Evolutionary conservation across 2,329 filamentous ascomycete genomes (phyloP), one percentile per base, ranked within the genome.

Genomic region (Leptographium flavum): DNA sequence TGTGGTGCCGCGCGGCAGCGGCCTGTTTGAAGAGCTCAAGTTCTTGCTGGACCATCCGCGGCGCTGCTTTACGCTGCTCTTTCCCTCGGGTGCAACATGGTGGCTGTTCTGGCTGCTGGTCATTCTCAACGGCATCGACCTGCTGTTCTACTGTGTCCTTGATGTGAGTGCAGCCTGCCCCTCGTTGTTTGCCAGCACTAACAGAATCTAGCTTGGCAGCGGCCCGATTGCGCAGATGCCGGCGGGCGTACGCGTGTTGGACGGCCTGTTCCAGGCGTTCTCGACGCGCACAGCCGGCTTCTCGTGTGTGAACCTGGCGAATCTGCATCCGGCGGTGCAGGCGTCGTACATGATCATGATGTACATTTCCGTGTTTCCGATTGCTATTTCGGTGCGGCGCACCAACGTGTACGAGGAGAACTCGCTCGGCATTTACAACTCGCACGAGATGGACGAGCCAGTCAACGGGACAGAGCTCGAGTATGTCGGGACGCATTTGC

Each of bases 311-410:
- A 87, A 82, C 58, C 66, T 96, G 33, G 68, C 83, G 2, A 65
- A 74, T 0, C 68, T 98, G 2, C 88, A 96, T 53, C 88, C 92
- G 1, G 92, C 84, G 3, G 86, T 95, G 47, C 88, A 94, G 56
- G 87, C 93, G 14, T 86, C 87, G 22, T 96, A 95, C 65, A 69
- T 96, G 63, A 81, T 96, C 62, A 96, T 96, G 92, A 96, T 96
- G 92, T 96, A 96, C 63, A 94, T 96, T 50, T 94, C 88, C 47
- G 85, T 95, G 48, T 94, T 94, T 55, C 90, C 90, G 5, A 94
- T 96, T 54, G 90, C 92, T 58, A 96, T 96, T 56, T 92, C 85
- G 7, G 83, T 96, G 55, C 87, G 90, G 44, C 74, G 85, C 52
- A 95, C 90, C 47, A 96, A 96, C 59, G 90, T 95, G 3, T 96